Evolutionary conservation across 2,329 filamentous ascomycete genomes (phyloP).

Genomic region (Pseudopyricularia javanii): DNA sequence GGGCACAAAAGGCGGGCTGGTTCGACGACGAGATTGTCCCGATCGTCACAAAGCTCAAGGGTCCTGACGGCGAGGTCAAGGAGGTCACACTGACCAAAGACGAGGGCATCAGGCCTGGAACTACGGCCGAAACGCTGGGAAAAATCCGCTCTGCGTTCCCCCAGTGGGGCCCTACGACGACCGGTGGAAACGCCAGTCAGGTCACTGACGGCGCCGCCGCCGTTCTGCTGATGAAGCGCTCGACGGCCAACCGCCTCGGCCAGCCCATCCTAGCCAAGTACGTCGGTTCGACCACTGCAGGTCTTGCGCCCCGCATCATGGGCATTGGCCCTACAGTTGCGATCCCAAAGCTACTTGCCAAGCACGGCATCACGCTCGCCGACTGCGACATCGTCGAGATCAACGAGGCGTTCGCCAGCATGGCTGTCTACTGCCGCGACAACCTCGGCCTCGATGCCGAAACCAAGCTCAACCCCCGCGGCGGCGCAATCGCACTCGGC

Average conservation of each 20-base stretch:
- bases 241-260: conserved; percentile 71
- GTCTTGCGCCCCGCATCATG: conserved; percentile 90
- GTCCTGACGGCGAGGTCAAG: conserved; percentile 67
- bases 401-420: conserved; percentile 96
- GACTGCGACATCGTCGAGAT: conserved; percentile 88
- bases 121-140: conserved; percentile 65
- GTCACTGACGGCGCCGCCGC: conserved; percentile 63
- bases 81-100: conserved; percentile 72
- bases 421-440: conserved; percentile 88
- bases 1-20: conserved; percentile 79
- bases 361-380: conserved; percentile 64
- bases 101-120: conserved; percentile 84
- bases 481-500: conserved; percentile 72
- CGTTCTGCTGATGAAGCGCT: conserved; percentile 85
- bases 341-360: conserved; percentile 70
- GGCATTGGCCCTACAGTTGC: conserved; percentile 72
- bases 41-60: conserved; percentile 71
- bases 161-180: conserved; percentile 74
- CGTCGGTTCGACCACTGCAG: conserved; percentile 80
- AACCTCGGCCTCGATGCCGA: conserved; percentile 53
- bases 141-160: conserved; percentile 90
- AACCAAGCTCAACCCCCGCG: conserved; percentile 69
- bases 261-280: conserved; percentile 94
- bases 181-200: conserved; percentile 89
- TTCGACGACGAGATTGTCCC: conserved; percentile 93